Base-by-base conservation (phyloP, 192 early-diverging fungal genomes). In the Coemansia sp. region DNA sequence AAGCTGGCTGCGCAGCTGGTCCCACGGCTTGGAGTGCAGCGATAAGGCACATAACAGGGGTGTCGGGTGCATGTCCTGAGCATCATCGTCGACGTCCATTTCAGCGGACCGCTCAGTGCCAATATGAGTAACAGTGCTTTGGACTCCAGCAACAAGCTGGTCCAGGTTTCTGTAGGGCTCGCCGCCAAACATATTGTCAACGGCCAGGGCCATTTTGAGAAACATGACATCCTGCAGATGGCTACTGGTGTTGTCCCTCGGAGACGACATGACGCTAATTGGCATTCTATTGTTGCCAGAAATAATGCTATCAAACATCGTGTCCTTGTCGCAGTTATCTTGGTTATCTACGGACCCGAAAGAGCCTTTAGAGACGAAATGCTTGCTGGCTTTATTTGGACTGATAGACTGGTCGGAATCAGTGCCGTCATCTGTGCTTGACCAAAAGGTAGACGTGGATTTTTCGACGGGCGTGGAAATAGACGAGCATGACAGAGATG, bases 1-100 rank as follows among this genome's bases (percentile, higher is more conserved):
- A 34, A 91, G 79, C 8, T 64, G 34, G n/a, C 61, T 38, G 2
- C 36, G 57, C 6, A 86, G 61, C 3, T 70, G 52, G 20, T 28
- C 34, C 64, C 72, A 66, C 12, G 78, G 74, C 41, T 82, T 65
- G 36, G 78, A 70, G 48, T 55, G 48, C 34, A 51, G 6, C 8
- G 62, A 64, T 34, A 79, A 20, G n/a, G 18, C 39, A 11, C 20
- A 60, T 17, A 74, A 39, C 48, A 59, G 69, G 22, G 73, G 66
- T 11, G 66, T 60, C 14, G 70, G 78, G n/a, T 80, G 78, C 2
- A 11, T 15, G n/a, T 28, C 51, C 17, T 17, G 14, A 5, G 33
- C n/a, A 28, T 32, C 18, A 22, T 52, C 2, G 12, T 17, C 36
- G n/a, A 14, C 41, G 5, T 51, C 28, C 6, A 38, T 15, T 11